Base-by-base conservation (phyloP, 2,329 filamentous ascomycete species). In the Waltergamsia citrina region DNA sequence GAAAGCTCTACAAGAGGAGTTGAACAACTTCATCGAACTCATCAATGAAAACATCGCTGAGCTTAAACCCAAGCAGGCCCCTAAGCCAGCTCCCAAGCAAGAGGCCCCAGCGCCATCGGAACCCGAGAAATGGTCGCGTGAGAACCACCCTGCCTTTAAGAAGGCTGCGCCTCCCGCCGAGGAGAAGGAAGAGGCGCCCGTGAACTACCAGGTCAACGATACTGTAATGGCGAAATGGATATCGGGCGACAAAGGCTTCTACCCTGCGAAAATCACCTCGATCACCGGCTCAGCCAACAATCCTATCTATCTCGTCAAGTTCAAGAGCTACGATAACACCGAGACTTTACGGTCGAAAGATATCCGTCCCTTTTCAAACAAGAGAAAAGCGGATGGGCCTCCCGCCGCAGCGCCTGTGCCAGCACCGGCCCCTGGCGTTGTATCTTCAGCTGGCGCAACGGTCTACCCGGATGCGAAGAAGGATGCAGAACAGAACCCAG, bases 231-330 rank as follows among this genome's bases (percentile, higher is more conserved):
- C 90, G 30, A 88, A 90, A 59, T 98, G 88, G 85, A 65, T 82
- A 30, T 83, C 85, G 8, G 87, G 86, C 35, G 92, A 98, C 59
- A 86, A 84, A 51, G 74, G 74, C 17, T 95, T 88, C 62, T 96
- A 96, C 62, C 81, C 86, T 29, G 92, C 88, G 27, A 81, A 85
- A 49, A 94, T 98, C 57, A 90, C 86, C 33, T 88, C 84, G 34
- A 88, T 95, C 48, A 95, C 90, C 16, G 92, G 92, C 38, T 94
- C 87, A 7, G 80, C 81, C n/a, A 83, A 78, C 28, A 84, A 85
- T 34, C 90, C 88, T 23, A 85, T 95, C 42, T 98, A 95, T 56
- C 82, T 85, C 31, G 88, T 98, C 57, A 92, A 84, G 47, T 98
- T 96, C 69, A 90, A 93, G 62, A 85, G 78, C 49, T 96, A 96